Evolutionary conservation across 2,329 filamentous ascomycete species (phyloP).

Genomic region (Acephala macrosclerotiorum): DNA sequence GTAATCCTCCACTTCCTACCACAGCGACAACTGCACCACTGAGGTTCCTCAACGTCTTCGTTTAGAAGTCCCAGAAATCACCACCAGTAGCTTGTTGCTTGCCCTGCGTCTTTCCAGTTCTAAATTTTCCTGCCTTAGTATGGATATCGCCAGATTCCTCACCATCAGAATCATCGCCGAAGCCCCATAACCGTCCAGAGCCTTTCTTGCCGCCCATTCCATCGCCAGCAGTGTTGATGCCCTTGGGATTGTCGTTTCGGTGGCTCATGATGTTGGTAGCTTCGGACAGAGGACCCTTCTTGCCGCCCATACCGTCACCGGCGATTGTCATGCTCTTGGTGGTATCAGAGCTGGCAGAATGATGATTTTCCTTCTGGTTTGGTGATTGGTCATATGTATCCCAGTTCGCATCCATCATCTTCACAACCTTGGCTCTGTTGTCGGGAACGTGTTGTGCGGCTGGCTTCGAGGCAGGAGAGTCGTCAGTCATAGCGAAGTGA

Average conservation of each 20-base stretch:
- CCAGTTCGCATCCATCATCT: conserved; percentile 76
- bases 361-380: conserved; percentile 50
- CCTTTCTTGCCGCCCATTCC: conserved; percentile 42
- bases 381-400: conserved; percentile 62
- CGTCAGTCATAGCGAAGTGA: conserved; percentile 80
- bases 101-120: conserved; percentile 38
- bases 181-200: conserved; percentile 57
- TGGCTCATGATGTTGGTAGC: conserved; percentile 46
- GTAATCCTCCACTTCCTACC: conserved; percentile 21
- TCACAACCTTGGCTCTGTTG: conserved; percentile 72
- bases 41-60: not conserved
- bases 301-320: conserved; percentile 59
- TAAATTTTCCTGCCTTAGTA: conserved; percentile 38
- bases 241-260: conserved; percentile 32
- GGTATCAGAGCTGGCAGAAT: conserved; percentile 30
- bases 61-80: conserved; percentile 48
- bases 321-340: conserved; percentile 38
- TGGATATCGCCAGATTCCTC: conserved; percentile 40
- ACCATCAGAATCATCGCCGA: conserved; percentile 60
- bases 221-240: conserved; percentile 43
- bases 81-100: conserved; percentile 41
- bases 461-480: conserved; percentile 59
- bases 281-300: conserved; percentile 52
- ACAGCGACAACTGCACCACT: not conserved
- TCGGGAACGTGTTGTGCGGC: conserved; percentile 56